A percentile compares a stretch with the other conserved stretches of the same genome.
Conservation (phyloP, 176 grass and related monocot genomes). For the Musa acuminata region DNA sequence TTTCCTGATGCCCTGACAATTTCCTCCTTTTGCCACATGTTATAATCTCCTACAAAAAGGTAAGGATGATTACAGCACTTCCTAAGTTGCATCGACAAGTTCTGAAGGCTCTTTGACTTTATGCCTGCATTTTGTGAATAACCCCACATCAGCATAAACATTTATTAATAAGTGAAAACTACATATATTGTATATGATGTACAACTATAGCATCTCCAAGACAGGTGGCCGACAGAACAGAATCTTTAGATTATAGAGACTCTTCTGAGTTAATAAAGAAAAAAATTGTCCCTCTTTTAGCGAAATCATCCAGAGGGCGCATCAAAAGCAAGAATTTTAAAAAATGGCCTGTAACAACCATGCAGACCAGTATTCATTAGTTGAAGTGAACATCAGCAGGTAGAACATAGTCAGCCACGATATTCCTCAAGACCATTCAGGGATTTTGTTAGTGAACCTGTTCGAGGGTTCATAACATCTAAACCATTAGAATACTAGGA, state of each 20-base stretch:
- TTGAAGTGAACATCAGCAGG: too few relatives aligned
- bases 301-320: background rate
- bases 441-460: too few relatives aligned
- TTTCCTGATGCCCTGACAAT: constrained; percentile 97
- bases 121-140: constrained; percentile 25
- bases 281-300: background rate
- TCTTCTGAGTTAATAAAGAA: background rate
- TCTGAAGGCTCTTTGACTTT: constrained; percentile 79
- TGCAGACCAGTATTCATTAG: too few relatives aligned
- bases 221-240: too few relatives aligned
- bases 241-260: background rate
- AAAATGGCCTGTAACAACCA: background rate
- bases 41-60: constrained; percentile 67
- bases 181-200: too few relatives aligned
- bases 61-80: constrained; percentile 98
- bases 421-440: too few relatives aligned
- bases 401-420: too few relatives aligned
- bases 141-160: background rate
- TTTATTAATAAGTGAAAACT: too few relatives aligned
- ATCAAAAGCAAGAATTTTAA: background rate
- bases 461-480: too few relatives aligned
- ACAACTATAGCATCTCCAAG: too few relatives aligned
- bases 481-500: too few relatives aligned
- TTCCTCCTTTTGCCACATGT: constrained; percentile 90
- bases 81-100: constrained; percentile 90